These are phyloP conservation scores for Penicillium dipodomyicola DNA, from an alignment of 495 filamentous ascomycete species.

Conservation along the genomic window DNA sequence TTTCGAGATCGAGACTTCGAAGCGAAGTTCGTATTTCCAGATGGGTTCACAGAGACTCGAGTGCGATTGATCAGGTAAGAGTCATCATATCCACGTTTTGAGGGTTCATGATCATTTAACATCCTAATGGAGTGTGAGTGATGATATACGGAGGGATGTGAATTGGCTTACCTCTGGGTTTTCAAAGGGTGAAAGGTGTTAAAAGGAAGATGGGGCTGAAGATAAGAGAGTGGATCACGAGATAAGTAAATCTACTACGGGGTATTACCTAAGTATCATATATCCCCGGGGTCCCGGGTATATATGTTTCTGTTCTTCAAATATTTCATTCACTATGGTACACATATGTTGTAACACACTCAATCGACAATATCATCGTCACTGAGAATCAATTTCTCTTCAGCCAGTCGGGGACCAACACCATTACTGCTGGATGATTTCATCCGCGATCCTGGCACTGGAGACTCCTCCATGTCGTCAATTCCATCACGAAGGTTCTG, in stretches of 20 bases:
- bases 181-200: background rate
- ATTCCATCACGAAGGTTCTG: slow-evolving; percentile 38
- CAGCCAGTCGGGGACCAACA: slow-evolving; percentile 21
- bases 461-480: slow-evolving; percentile 43
- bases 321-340: background rate
- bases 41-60: background rate
- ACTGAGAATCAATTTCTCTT: slow-evolving; percentile 70
- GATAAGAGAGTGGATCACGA: slow-evolving; percentile 4
- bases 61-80: slow-evolving; percentile 13
- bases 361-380: slow-evolving; percentile 98
- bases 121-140: slow-evolving; percentile 16
- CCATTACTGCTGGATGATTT: slow-evolving; percentile 9
- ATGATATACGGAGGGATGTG: background rate
- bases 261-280: no score
- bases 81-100: slow-evolving; percentile 13
- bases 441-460: background rate
- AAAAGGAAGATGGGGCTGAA: slow-evolving; percentile 1
- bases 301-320: background rate
- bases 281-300: no score
- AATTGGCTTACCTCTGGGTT: background rate
- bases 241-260: background rate
- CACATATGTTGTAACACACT: background rate
- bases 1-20: background rate
- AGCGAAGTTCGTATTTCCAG: background rate
- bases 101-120: slow-evolving; percentile 24